Evolutionary conservation across 208 protist genomes (phyloP), one percentile per base, ranked within the genome.

Genomic region (Leishmania tropica): DNA sequence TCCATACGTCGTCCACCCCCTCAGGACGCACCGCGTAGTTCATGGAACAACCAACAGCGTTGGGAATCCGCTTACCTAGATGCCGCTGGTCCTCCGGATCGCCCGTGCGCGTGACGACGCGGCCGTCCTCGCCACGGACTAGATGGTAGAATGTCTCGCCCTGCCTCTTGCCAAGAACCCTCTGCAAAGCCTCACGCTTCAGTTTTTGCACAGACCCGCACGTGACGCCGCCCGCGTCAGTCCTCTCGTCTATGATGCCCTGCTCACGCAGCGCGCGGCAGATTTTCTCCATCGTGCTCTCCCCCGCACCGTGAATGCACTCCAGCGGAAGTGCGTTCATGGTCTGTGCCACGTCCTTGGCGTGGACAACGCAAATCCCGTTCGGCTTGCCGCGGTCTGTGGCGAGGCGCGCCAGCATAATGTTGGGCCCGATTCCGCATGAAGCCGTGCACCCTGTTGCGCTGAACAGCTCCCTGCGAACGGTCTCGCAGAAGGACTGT

Each of bases 1-100:
- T 86, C 88, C 87, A 93, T 15, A 98, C 85, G 81, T 97, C 95
- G 17, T 91, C 88, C 13, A 89, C 35, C 42, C 79, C 81, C 10
- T 54, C 54, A 6, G 93, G 93, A 13, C 95, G 88, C 62, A 98
- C 95, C 1, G 91, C 93, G 84, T 98, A 98, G 86, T 98, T 96
- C 93, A 98, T 96, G 48, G 91, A 93, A 83, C 93, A 98, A 28
- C 91, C 87, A 3, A 98, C 84, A 21, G 90, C 90, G 31, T 74
- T 84, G 35, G 92, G 93, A 54, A 85, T 79, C 42, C 81, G 82
- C 82, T 93, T 95, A 19, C 94, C 92, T 2, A 93, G 51, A 17
- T 84, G 83, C 10, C 85, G 75, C 76, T 93, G 90, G 67, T 94
- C 90, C 73, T 90, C 91, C 15, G 86, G 80, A 78, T 96, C 93